Evolutionary conservation across 2,329 filamentous ascomycete species (phyloP).

Genomic region (Ceratocystis huliohia): DNA sequence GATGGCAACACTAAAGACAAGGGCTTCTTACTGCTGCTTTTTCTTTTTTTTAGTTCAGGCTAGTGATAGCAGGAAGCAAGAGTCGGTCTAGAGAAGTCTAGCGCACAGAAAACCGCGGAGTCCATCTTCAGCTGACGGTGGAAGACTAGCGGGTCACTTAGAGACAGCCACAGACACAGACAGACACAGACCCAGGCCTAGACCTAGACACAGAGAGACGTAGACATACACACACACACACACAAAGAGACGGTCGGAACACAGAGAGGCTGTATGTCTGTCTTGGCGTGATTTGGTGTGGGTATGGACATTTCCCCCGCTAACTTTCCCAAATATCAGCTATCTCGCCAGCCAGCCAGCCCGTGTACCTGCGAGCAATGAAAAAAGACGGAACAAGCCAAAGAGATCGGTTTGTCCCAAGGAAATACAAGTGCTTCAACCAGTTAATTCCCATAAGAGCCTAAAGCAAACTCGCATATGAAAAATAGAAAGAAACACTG

Average conservation of each 20-base stretch:
- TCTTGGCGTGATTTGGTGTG: too few species aligned
- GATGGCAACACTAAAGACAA: neutral
- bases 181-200: neutral
- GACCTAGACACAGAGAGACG: too few species aligned
- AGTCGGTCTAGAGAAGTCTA: neutral
- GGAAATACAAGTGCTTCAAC: too few species aligned
- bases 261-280: too few species aligned
- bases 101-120: neutral
- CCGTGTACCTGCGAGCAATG: too few species aligned
- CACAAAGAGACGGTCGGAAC: too few species aligned
- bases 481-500: too few species aligned
- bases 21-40: neutral
- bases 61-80: neutral
- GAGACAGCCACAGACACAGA: neutral
- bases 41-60: neutral
- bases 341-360: too few species aligned
- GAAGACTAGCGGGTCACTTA: neutral
- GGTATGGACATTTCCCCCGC: too few species aligned
- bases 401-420: neutral
- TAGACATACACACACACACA: neutral
- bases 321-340: too few species aligned
- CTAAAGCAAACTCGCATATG: too few species aligned
- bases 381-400: neutral
- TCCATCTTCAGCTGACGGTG: neutral
- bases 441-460: too few species aligned